Evolutionary conservation across 495 filamentous ascomycete species (phyloP).

Genomic region (Aspergillus hancockii): DNA sequence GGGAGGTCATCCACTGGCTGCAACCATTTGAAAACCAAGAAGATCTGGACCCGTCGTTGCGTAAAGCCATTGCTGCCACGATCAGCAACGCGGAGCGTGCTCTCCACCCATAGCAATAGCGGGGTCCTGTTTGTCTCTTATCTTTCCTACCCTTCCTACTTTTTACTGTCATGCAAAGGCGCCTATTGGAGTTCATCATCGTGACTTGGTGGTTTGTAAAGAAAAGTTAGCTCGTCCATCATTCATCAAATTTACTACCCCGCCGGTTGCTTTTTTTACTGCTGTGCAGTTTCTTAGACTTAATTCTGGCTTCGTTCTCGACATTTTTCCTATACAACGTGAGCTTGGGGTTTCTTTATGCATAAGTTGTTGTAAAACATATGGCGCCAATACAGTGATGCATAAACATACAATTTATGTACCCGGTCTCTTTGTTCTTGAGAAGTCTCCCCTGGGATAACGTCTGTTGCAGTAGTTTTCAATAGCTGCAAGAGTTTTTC

Average conservation of each 20-base stretch:
- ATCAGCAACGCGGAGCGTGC: conserved; percentile 41
- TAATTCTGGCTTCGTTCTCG: conserved; percentile 69
- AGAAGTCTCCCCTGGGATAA: conserved; percentile 67
- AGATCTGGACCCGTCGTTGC: conserved; percentile 65
- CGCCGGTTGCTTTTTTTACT: conserved; percentile 76
- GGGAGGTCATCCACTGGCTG: conserved; percentile 61
- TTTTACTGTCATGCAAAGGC: conserved; percentile 14
- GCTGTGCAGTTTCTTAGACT: conserved; percentile 73
- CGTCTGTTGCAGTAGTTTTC: conserved; percentile 47
- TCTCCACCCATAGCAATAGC: conserved; percentile 15
- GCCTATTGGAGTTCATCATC: conserved; percentile 16
- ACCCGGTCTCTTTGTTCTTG: conserved; percentile 58
- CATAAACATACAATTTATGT: conserved; percentile 60
- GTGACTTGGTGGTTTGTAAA: conserved; percentile 3
- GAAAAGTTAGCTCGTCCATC: conserved; percentile 28
- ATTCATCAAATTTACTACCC: conserved; percentile 48
- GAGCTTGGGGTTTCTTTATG: conserved; percentile 6
- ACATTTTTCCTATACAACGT: conserved; percentile 60
- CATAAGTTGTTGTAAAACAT: neutral
- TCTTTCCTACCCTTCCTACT: neutral
- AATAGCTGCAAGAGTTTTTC: conserved; percentile 62
- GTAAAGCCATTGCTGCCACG: conserved; percentile 64
- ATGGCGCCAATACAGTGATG: conserved; percentile 28
- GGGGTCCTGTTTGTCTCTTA: neutral
- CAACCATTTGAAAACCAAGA: conserved; percentile 53